Conservation (phyloP, 768 basidiomycete genomes). For the Cubamyces lactineus region DNA sequence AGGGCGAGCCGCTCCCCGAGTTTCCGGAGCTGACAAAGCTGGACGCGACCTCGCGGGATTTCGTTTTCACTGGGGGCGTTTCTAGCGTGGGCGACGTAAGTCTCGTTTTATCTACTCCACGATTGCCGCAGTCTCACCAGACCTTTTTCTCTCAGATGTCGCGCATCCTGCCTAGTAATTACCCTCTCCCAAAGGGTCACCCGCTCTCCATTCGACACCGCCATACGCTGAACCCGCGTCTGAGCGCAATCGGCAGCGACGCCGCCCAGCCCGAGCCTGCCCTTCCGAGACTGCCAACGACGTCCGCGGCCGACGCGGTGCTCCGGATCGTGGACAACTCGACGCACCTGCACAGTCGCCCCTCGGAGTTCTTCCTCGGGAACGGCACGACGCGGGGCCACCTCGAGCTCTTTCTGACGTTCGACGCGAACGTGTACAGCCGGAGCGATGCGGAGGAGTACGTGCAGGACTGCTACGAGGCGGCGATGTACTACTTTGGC, state of each 20-base stretch:
- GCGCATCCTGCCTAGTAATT: constrained; percentile 23
- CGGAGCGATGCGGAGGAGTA: constrained; percentile 47
- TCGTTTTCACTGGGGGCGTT: constrained; percentile 28
- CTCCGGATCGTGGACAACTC: constrained; percentile 21
- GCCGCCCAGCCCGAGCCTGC: not conserved
- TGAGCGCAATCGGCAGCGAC: constrained; percentile 11
- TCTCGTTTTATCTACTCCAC: not conserved
- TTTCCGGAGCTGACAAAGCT: not conserved
- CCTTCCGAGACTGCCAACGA: not conserved
- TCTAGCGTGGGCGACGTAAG: constrained; percentile 33
- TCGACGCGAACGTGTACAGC: constrained; percentile 52
- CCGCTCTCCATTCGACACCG: constrained; percentile 6
- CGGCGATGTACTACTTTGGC: constrained; percentile 38
- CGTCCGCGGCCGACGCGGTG: not conserved
- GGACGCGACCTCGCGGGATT: constrained; percentile 16
- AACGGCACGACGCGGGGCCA: constrained; percentile 39
- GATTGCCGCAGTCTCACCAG: not conserved
- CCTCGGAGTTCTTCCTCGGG: constrained; percentile 52
- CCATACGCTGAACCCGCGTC: constrained; percentile 6
- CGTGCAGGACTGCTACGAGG: constrained; percentile 47
- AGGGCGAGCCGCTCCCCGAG: constrained; percentile 3
- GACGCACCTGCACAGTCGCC: constrained; percentile 43
- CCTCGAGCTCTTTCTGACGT: constrained; percentile 40
- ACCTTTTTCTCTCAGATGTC: constrained; percentile 6
- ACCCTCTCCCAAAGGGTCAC: constrained; percentile 20